phyloP scores from a whole-genome alignment of 345 rosid species.

The Heritiera littoralis region DNA sequence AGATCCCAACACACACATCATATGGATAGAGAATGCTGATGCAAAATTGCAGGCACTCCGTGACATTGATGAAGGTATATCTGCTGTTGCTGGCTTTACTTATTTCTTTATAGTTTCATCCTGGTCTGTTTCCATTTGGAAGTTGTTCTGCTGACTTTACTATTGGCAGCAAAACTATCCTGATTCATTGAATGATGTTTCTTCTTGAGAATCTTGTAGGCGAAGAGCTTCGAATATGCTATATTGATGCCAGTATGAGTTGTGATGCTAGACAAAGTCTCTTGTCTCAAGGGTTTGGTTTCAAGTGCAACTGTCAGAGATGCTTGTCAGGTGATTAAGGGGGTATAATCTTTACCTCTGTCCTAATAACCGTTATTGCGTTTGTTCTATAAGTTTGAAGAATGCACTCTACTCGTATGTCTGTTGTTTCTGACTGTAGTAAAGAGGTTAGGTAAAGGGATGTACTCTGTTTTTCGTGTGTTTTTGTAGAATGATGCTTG shows the following conservation, averaged over 20 bases:
- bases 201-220: conserved; percentile 44
- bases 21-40: conserved; percentile 71
- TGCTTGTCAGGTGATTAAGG: conserved; percentile 64
- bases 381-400: not conserved
- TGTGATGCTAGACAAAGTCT: conserved; percentile 58
- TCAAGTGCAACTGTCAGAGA: conserved; percentile 60
- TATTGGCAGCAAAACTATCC: not conserved
- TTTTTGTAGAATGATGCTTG: not conserved
- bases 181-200: not conserved
- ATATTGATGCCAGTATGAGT: conserved; percentile 81
- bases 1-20: conserved; percentile 84
- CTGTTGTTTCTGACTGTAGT: not conserved
- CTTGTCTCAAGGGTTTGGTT: conserved; percentile 75
- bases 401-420: not conserved
- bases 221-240: conserved; percentile 85
- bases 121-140: not conserved
- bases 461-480: not conserved
- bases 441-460: not conserved
- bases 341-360: not conserved
- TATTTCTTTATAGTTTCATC: not conserved
- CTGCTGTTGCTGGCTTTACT: not conserved
- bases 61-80: conserved; percentile 71
- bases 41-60: conserved; percentile 76
- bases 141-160: not conserved
- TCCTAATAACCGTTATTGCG: not conserved